Conservation (phyloP, 164 flowering plant genomes). For the Vitis rotundifolia region DNA sequence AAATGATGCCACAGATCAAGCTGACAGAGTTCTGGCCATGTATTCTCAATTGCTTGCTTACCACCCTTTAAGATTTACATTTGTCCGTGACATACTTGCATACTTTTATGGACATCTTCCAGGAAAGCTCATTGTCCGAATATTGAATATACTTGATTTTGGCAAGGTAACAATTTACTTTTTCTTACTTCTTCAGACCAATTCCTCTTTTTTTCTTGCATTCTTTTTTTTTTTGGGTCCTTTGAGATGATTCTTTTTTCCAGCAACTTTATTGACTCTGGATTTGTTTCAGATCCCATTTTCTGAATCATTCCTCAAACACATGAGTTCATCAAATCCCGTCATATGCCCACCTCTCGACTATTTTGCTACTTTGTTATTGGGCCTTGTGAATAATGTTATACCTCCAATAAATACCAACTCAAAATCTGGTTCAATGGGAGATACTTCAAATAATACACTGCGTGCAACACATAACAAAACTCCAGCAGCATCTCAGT, state of each 20-base stretch:
- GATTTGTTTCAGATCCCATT: slow-evolving; percentile 76
- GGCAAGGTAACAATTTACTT: slow-evolving; percentile 58
- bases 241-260: background rate
- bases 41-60: slow-evolving; percentile 71
- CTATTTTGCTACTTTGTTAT: slow-evolving; percentile 79
- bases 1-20: slow-evolving; percentile 81
- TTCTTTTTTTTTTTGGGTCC: background rate
- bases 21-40: slow-evolving; percentile 73
- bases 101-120: slow-evolving; percentile 97
- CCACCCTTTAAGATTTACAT: slow-evolving; percentile 84
- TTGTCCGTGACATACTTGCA: slow-evolving; percentile 96
- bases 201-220: background rate
- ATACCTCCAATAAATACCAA: slow-evolving; percentile 73
- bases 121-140: slow-evolving; percentile 80
- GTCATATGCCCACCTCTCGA: slow-evolving; percentile 80
- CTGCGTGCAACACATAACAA: slow-evolving; percentile 57
- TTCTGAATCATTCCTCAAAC: slow-evolving; percentile 92
- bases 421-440: slow-evolving; percentile 56
- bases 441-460: slow-evolving; percentile 47
- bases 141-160: slow-evolving; percentile 78
- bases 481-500: slow-evolving; percentile 50
- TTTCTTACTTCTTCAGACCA: background rate
- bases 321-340: slow-evolving; percentile 70
- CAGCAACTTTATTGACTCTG: background rate
- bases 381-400: slow-evolving; percentile 88